These are phyloP conservation scores for Linum trigynum DNA, from an alignment of 345 rosid genomes.

Conservation along the genomic window DNA sequence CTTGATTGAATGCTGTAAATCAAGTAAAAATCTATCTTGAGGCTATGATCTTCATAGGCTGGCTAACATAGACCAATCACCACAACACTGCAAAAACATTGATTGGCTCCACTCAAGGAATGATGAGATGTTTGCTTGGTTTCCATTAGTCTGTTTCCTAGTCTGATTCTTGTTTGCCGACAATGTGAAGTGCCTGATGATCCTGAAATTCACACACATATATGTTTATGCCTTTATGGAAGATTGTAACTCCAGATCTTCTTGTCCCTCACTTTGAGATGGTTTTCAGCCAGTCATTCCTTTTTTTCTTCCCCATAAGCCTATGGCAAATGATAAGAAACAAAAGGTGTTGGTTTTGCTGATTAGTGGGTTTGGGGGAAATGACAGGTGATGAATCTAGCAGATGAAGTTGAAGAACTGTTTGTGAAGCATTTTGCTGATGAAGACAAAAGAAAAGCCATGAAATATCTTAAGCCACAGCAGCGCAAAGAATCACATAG, in stretches of 20 bases:
- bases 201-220: conserved; percentile 8
- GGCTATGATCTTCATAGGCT: background rate
- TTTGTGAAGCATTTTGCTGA: conserved; percentile 72
- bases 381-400: conserved; percentile 73
- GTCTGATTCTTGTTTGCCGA: conserved; percentile 18
- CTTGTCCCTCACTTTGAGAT: conserved; percentile 19
- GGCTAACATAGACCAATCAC: too few species aligned
- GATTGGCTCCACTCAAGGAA: background rate
- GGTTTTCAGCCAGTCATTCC: background rate
- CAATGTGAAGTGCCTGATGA: conserved; percentile 36
- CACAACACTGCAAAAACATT: too few species aligned
- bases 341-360: conserved; percentile 15
- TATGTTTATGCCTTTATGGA: conserved; percentile 1
- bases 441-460: conserved; percentile 78
- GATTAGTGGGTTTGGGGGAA: conserved; percentile 18
- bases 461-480: conserved; percentile 81
- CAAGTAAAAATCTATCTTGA: conserved; percentile 8
- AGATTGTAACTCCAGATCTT: conserved; percentile 21
- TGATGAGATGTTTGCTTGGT: conserved; percentile 9
- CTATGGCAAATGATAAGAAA: background rate
- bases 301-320: background rate
- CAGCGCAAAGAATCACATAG: conserved; percentile 77
- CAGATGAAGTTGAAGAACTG: conserved; percentile 83
- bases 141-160: conserved; percentile 19
- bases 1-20: conserved; percentile 5